phyloP scores from a whole-genome alignment of 371 early-diverging fungal species.

The Mortierella polycephala region DNA sequence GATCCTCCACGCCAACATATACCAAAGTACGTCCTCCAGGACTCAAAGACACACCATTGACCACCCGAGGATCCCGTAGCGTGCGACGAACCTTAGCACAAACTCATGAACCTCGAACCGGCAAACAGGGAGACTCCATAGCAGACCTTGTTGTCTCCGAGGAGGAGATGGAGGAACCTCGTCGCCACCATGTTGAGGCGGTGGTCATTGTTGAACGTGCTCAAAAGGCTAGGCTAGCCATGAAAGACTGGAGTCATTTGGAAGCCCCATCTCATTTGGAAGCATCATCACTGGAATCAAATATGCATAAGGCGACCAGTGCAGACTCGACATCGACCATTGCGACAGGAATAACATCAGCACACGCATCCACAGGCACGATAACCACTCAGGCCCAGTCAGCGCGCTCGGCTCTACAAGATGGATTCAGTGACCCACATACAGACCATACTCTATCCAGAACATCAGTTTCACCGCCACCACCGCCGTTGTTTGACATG shows the following conservation, averaged over 20 bases:
- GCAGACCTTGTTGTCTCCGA: not conserved
- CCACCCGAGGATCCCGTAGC: conserved; percentile 9
- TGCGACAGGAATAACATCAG: no score
- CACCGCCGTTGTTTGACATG: conserved; percentile 18
- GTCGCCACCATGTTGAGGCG: conserved; percentile 12
- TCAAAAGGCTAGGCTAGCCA: not conserved
- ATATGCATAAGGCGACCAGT: not conserved
- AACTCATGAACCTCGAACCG: not conserved
- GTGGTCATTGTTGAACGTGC: conserved; percentile 2
- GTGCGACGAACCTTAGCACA: not conserved
- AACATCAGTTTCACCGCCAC: conserved; percentile 25
- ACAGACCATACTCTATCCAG: conserved; percentile 7
- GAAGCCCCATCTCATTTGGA: no score
- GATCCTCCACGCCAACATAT: not conserved
- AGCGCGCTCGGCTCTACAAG: not conserved
- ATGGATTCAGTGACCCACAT: not conserved
- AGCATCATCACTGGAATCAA: not conserved
- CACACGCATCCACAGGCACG: not conserved
- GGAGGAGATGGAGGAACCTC: conserved; percentile 22
- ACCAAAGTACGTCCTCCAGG: not conserved
- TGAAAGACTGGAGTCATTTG: not conserved
- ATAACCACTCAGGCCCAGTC: not conserved
- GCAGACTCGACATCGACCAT: no score
- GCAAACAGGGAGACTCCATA: not conserved
- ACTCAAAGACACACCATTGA: conserved; percentile 3